A percentile compares a stretch with the other conserved stretches of the same genome.
These are phyloP conservation scores for Moniliella sp. DNA, from an alignment of 1,284 basidiomycete species.

Conservation along the genomic window DNA sequence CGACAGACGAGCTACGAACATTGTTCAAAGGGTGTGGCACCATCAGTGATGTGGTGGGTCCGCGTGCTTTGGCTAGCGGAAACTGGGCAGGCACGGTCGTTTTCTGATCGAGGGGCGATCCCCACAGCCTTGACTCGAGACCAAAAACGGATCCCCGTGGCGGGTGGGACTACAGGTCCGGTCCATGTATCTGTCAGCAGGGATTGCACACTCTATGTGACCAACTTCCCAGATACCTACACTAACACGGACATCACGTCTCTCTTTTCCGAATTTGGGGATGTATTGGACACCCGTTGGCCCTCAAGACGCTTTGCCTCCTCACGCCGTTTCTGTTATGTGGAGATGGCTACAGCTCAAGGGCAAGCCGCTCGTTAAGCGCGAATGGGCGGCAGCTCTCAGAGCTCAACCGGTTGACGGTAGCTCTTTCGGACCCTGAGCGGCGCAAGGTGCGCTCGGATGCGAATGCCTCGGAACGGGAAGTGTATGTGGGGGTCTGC, in stretches of 20 bases:
- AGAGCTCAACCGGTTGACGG: constrained; percentile 45
- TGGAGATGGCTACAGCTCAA: constrained; percentile 67
- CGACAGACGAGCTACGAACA: constrained; percentile 45
- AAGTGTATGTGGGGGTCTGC: constrained; percentile 63
- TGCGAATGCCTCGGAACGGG: constrained; percentile 52
- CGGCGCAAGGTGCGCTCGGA: constrained; percentile 70
- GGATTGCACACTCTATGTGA: constrained; percentile 82
- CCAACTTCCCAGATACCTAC: constrained; percentile 73
- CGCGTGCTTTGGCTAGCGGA: constrained; percentile 4
- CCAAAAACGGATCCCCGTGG: constrained; percentile 50
- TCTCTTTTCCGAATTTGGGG: constrained; percentile 63
- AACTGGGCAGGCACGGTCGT: constrained; percentile 34
- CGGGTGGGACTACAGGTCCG: too few species aligned
- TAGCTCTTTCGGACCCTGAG: constrained; percentile 72
- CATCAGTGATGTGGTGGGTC: constrained; percentile 18
- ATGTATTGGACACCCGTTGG: constrained; percentile 83
- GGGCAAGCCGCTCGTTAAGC: constrained; percentile 54
- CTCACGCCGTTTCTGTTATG: constrained; percentile 75
- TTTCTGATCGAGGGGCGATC: constrained; percentile 36
- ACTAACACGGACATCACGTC: constrained; percentile 54
- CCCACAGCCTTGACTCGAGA: constrained; percentile 73
- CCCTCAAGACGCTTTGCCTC: constrained; percentile 86
- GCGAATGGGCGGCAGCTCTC: constrained; percentile 54
- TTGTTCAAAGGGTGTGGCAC: constrained; percentile 52
- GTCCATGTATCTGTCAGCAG: constrained; percentile 68